Evolutionary conservation across 164 flowering plant species (phyloP).

Genomic region (Protea cynaroides): DNA sequence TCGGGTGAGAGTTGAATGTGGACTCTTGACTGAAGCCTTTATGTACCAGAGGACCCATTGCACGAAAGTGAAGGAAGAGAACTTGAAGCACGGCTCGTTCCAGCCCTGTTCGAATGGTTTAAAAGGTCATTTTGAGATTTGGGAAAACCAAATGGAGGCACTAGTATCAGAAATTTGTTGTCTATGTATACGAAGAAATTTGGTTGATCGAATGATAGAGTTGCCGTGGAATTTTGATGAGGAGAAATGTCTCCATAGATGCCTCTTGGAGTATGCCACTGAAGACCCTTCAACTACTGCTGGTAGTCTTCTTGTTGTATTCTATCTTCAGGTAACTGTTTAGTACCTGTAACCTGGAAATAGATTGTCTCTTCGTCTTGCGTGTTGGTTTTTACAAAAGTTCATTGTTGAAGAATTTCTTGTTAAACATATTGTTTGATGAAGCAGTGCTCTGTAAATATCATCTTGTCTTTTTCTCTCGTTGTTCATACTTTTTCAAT

Average conservation of each 20-base stretch:
- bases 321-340: slow-evolving; percentile 78
- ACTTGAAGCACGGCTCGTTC: slow-evolving; percentile 29
- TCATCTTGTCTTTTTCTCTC: too few species aligned
- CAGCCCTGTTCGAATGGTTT: slow-evolving; percentile 18
- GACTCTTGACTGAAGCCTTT: slow-evolving; percentile 88
- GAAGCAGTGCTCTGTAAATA: too few species aligned
- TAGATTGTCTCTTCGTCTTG: too few species aligned
- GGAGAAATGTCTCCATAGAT: slow-evolving; percentile 78
- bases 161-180: slow-evolving; percentile 84
- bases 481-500: too few species aligned
- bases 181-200: slow-evolving; percentile 78
- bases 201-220: slow-evolving; percentile 82
- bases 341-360: not conserved
- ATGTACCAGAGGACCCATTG: slow-evolving; percentile 77
- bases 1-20: slow-evolving; percentile 89
- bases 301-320: slow-evolving; percentile 92
- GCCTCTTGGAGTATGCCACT: slow-evolving; percentile 61
- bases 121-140: slow-evolving; percentile 25
- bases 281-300: slow-evolving; percentile 50
- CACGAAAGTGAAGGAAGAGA: slow-evolving; percentile 52
- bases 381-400: too few species aligned
- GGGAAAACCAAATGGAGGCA: slow-evolving; percentile 59
- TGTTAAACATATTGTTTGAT: too few species aligned
- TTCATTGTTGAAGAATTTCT: too few species aligned
- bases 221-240: slow-evolving; percentile 92